Percentiles rank a stretch among this genome's conserved stretches.
phyloP scores from a whole-genome alignment of 2,329 filamentous ascomycete genomes.

The Cladosporium sphaerospermum region DNA sequence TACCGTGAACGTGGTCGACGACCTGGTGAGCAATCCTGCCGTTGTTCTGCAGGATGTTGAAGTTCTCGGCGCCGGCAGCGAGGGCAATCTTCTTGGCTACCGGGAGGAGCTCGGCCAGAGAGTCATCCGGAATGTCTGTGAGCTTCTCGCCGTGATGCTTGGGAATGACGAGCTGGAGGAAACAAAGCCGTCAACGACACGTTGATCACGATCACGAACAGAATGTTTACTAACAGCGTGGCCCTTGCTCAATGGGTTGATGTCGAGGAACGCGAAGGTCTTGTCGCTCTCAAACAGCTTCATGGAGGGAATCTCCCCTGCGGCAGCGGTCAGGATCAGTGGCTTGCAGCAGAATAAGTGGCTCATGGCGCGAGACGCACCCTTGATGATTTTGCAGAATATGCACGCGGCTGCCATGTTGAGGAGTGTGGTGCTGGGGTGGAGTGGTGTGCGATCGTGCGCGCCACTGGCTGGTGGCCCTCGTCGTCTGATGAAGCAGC shows the following conservation, averaged over 20 bases:
- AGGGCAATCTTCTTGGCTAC: constrained; percentile 80
- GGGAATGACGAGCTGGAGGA: constrained; percentile 78
- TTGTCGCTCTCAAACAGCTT: constrained; percentile 95
- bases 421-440: background rate
- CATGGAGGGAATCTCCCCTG: constrained; percentile 91
- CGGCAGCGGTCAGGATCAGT: background rate
- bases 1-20: constrained; percentile 69
- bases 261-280: constrained; percentile 92
- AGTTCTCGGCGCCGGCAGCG: constrained; percentile 71
- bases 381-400: constrained; percentile 98
- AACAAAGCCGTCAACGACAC: background rate
- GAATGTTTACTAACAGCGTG: constrained; percentile 63
- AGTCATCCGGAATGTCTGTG: constrained; percentile 84
- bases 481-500: too few species aligned
- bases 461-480: too few species aligned
- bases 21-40: constrained; percentile 84
- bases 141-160: constrained; percentile 88
- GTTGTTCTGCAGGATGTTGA: constrained; percentile 96
- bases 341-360: background rate
- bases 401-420: constrained; percentile 61
- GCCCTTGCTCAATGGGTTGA: constrained; percentile 79
- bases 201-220: background rate
- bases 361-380: constrained; percentile 36
- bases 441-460: too few species aligned
- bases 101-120: constrained; percentile 75